Evolutionary conservation across 805 yeast species (phyloP).

Genomic region (Brettanomyces custersianus): DNA sequence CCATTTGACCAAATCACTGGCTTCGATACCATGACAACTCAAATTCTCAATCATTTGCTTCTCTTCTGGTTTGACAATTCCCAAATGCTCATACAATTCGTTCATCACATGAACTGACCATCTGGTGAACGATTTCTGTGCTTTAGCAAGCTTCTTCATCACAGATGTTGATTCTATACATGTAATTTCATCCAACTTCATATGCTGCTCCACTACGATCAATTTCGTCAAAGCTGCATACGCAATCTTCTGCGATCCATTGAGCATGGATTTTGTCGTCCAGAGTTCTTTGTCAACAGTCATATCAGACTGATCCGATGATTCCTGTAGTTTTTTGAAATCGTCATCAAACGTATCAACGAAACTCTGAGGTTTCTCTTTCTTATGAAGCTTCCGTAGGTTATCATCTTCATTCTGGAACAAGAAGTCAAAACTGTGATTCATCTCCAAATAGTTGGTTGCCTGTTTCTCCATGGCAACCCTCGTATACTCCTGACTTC

Average conservation of each 20-base stretch:
- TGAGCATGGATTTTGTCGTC: conserved; percentile 71
- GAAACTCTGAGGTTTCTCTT: conserved; percentile 15
- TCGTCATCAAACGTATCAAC: conserved; percentile 4
- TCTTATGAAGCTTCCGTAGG: conserved; percentile 22
- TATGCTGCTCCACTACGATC: conserved; percentile 71
- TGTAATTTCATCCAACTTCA: conserved; percentile 56
- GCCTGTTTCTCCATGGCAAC: conserved; percentile 84
- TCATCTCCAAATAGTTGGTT: conserved; percentile 48
- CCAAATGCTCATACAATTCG: conserved; percentile 72
- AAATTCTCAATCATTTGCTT: conserved; percentile 79
- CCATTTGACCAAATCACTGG: conserved; percentile 62
- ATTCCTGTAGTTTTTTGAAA: no score
- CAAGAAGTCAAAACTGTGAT: conserved; percentile 43
- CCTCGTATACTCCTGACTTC: conserved; percentile 57
- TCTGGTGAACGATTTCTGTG: conserved; percentile 71
- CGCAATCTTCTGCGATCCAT: conserved; percentile 82
- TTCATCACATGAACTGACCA: conserved; percentile 75
- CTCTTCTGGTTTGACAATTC: conserved; percentile 60
- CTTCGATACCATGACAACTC: conserved; percentile 74
- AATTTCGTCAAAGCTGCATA: conserved; percentile 81
- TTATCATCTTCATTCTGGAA: conserved; percentile 30
- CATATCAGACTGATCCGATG: conserved; percentile 22
- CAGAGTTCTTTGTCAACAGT: conserved; percentile 59
- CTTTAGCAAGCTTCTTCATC: conserved; percentile 49
- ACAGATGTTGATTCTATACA: conserved; percentile 44